Conservation (phyloP, 1,139 yeast genomes). For the Pichia terricola region DNA sequence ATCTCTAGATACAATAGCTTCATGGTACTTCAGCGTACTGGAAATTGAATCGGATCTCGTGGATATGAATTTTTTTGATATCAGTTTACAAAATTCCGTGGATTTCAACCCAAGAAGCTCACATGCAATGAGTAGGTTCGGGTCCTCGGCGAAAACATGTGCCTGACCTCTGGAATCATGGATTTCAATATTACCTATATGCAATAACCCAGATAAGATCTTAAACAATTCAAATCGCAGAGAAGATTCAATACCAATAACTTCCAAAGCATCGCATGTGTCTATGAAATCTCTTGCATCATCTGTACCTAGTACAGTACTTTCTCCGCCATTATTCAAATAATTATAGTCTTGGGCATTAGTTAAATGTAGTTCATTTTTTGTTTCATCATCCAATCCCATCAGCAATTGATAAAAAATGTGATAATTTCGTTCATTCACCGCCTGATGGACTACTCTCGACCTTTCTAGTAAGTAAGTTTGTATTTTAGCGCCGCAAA, state of each 20-base stretch:
- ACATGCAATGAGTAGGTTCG: conserved; percentile 72
- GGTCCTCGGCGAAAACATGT: conserved; percentile 71
- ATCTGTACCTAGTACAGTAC: conserved; percentile 65
- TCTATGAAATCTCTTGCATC: conserved; percentile 67
- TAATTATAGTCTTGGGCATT: conserved; percentile 64
- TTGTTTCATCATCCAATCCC: conserved; percentile 59
- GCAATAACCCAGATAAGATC: conserved; percentile 86
- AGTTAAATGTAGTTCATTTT: conserved; percentile 50
- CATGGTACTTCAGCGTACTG: conserved; percentile 71
- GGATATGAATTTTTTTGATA: conserved; percentile 80
- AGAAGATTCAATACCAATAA: conserved; percentile 61
- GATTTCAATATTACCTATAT: conserved; percentile 86
- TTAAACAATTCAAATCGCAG: conserved; percentile 65
- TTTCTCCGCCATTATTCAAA: conserved; percentile 81
- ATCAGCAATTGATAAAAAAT: conserved; percentile 84
- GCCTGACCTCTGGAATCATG: conserved; percentile 83
- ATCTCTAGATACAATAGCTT: conserved; percentile 87
- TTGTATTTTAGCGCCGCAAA: conserved; percentile 89
- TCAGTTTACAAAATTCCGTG: conserved; percentile 73
- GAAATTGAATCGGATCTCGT: conserved; percentile 88
- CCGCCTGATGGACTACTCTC: conserved; percentile 86
- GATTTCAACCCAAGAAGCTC: conserved; percentile 77
- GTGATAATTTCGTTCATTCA: conserved; percentile 87
- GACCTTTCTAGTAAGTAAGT: conserved; percentile 90
- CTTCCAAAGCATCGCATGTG: conserved; percentile 64